Base-by-base conservation (phyloP, 768 basidiomycete species). In the Pleurotus citrinopileatus region DNA sequence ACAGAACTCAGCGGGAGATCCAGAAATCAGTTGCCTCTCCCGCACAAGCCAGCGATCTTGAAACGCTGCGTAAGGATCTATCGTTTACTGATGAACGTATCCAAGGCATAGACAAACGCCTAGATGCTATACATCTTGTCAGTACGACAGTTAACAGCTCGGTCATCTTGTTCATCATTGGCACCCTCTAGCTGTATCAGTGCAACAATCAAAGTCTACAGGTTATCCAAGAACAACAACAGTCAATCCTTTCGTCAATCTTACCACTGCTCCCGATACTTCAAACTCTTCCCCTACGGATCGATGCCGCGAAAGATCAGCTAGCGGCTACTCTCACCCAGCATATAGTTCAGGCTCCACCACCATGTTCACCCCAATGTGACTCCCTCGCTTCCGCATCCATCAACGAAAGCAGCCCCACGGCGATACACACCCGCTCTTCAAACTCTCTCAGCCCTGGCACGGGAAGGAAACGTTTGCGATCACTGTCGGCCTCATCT, bases 151-250 rank as follows among this genome's bases (percentile, higher is more conserved):
- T 4, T 29, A 4, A 22, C 19, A 9, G 36, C 34, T 9, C 36
- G 13, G n/a, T 15, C 19, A 5, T n/a, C 4, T n/a, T 34, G 27
- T 23, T n/a, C 29, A 9, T 13, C 19, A 25, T 4, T 25, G 29
- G 32, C 1, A 6, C n/a, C 5, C 23, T 12, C 37, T 56, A 80
- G 79, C 72, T 77, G 60, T 74, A 75, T 55, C 77, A 79, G 60
- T 71, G 73, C 13, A 81, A 87, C 52, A 69, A 73, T 2, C 79
- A 82, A 60, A 73, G 76, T 9, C 69, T 88, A 47, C 84, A 84
- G 56, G 74, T 75, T 2, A 64, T 89, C 20, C 83, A 86, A 59
- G 78, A 82, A 19, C 86, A 87, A 57, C 84, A 87, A 62, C 73
- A 69, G 17, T 73, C 76, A 10, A 74, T 87, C 0, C 64, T 88